phyloP scores from a whole-genome alignment of 2,329 filamentous ascomycete genomes.

The Fusarium bulbicola region DNA sequence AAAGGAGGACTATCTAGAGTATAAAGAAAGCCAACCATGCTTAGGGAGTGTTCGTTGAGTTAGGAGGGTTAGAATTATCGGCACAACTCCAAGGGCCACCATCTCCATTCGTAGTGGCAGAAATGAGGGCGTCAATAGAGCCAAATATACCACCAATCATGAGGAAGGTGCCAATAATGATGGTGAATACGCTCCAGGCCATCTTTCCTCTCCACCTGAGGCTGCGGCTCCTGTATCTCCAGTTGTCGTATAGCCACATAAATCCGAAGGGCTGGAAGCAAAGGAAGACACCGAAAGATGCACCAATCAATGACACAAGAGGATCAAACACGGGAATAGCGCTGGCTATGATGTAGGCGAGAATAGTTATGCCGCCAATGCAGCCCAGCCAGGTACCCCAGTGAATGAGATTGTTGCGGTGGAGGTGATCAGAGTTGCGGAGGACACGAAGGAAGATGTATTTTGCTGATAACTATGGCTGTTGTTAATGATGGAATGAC shows the following conservation, averaged over 20 bases:
- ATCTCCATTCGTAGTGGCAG: neutral
- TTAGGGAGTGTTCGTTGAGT: neutral
- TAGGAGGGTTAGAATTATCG: conserved; percentile 16
- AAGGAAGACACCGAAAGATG: conserved; percentile 29
- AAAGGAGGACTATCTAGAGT: neutral
- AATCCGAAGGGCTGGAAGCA: conserved; percentile 32
- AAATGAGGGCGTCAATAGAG: conserved; percentile 10
- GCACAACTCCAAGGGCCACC: conserved; percentile 11
- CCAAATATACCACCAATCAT: conserved; percentile 28
- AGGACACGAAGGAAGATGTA: conserved; percentile 45
- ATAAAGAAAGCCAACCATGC: neutral
- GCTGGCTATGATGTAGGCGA: conserved; percentile 32
- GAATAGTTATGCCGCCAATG: conserved; percentile 8
- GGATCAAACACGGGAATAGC: conserved; percentile 27
- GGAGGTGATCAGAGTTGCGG: conserved; percentile 43
- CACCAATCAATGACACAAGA: conserved; percentile 27
- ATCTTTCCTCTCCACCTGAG: conserved; percentile 7
- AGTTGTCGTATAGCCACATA: conserved; percentile 34
- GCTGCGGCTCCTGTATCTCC: neutral
- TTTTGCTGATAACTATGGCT: conserved; percentile 31
- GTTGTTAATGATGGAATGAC: neutral
- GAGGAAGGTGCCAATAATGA: conserved; percentile 15
- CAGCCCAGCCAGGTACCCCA: conserved; percentile 44
- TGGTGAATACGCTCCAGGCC: conserved; percentile 16
- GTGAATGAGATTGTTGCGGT: conserved; percentile 39